These are phyloP conservation scores for Cerioporus squamosus DNA, from an alignment of 1,284 basidiomycete genomes.

Conservation along the genomic window DNA sequence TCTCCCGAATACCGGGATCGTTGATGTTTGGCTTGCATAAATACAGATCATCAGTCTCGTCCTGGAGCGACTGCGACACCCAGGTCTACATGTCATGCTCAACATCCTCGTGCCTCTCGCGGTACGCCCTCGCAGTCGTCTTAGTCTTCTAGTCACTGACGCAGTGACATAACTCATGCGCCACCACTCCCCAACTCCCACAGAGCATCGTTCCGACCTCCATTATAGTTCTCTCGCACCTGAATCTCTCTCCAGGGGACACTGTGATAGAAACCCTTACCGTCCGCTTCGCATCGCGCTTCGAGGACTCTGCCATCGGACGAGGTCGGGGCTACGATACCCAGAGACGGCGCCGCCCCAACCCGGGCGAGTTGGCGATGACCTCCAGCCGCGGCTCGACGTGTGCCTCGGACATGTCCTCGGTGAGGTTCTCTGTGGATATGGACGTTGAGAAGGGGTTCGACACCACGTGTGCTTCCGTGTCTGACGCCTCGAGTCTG, in stretches of 20 bases:
- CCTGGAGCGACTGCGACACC: conserved; percentile 5
- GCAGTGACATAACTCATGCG: too few species aligned
- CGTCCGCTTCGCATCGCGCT: conserved; percentile 11
- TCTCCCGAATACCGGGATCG: background rate
- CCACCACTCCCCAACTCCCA: background rate
- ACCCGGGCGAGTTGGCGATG: too few species aligned
- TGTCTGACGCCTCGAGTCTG: too few species aligned
- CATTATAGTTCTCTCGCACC: conserved; percentile 13
- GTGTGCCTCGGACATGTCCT: too few species aligned
- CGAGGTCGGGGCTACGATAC: too few species aligned
- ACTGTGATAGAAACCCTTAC: conserved; percentile 2
- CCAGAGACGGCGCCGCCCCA: too few species aligned
- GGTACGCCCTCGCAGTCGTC: background rate
- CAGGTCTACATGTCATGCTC: conserved; percentile 14
- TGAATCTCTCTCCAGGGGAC: conserved; percentile 8
- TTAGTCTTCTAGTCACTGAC: background rate
- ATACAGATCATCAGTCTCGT: conserved; percentile 1
- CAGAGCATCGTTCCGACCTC: conserved; percentile 14
- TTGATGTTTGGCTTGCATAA: background rate
- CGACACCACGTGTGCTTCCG: too few species aligned
- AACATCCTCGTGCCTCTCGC: conserved; percentile 6
- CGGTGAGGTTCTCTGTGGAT: too few species aligned
- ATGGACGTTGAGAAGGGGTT: too few species aligned
- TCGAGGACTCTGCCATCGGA: background rate
- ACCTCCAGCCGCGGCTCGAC: too few species aligned